Evolutionary conservation across 2,329 filamentous ascomycete species (phyloP).

Genomic region (Neonectria faginata): DNA sequence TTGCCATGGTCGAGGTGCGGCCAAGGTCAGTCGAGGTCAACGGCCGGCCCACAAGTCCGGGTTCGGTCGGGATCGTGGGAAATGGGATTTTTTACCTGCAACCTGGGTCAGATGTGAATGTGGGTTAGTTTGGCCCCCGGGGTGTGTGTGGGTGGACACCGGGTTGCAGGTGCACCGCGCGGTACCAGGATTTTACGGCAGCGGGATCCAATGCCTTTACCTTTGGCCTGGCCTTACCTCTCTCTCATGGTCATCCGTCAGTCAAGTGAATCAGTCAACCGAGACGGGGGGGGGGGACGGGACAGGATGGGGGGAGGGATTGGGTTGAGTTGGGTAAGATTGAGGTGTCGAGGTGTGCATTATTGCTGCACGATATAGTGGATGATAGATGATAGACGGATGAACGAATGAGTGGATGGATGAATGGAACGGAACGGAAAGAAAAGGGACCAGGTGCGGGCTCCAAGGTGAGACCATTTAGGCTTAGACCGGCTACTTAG

Average conservation of each 20-base stretch:
- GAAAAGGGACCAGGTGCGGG: slow-evolving; percentile 22
- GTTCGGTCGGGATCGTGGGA: slow-evolving; percentile 33
- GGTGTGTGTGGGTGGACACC: slow-evolving; percentile 1
- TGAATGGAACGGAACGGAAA: slow-evolving; percentile 21
- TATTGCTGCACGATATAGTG: not conserved
- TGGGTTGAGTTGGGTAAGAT: not conserved
- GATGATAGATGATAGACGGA: not conserved
- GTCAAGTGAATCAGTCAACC: slow-evolving; percentile 5
- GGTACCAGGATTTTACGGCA: slow-evolving; percentile 18
- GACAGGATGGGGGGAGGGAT: not conserved
- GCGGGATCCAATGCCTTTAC: slow-evolving; percentile 12
- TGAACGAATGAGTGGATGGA: slow-evolving; percentile 18
- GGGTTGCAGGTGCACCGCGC: not conserved
- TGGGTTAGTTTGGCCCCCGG: not conserved
- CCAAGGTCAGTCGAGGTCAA: slow-evolving; percentile 44
- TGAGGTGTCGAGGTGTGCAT: not conserved
- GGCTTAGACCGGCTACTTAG: slow-evolving; percentile 37
- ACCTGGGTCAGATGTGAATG: slow-evolving; percentile 26
- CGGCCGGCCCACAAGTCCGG: slow-evolving; percentile 37
- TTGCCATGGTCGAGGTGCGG: slow-evolving; percentile 32
- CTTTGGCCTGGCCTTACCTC: not conserved
- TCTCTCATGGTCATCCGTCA: not conserved
- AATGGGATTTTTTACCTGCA: slow-evolving; percentile 14
- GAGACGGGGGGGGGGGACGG: not conserved
- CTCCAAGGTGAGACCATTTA: slow-evolving; percentile 44